Evolutionary conservation across 164 flowering plant species (phyloP), one percentile per base, ranked within the genome.

Genomic region (Piper longum): DNA sequence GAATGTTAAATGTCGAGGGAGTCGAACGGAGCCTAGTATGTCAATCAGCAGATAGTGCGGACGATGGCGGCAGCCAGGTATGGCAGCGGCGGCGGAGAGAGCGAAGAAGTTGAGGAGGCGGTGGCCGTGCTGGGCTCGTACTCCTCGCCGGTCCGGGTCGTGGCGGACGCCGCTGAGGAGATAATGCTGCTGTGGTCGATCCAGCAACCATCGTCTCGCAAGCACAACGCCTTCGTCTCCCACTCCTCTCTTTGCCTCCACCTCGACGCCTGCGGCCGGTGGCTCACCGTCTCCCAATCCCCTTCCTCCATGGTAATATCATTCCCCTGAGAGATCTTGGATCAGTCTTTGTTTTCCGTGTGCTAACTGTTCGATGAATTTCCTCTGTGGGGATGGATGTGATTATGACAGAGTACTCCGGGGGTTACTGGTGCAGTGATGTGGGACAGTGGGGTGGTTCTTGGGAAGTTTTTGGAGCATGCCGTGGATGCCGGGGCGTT

Each of bases 401-500:
- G n/a, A 9, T 57, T 12, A 8, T 56, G 16, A 55, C 63, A 86
- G 88, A 71, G 78, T 61, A 77, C 79, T 42, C 95, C 96, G 43
- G 96, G 98, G 54, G 98, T 91, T 7, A 91, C 96, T 41, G 98
- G 98, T 41, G 73, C 98, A 13, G 96, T 87, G 69, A 82, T 87
- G 95, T 91, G 98, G 98, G 98, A 88, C 72, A 88, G 96, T 74
- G 98, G 96, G 43, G 76, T 91, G 56, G 83, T 88, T 57, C 69
- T 91, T 64, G 98, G 78, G 41, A 91, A 91, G 79, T 87, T 88
- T 70, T 55, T 91, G 39, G 98, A 91, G 78, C 95, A 87, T 69
- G 77, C 95, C 41, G 91, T 83, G 26, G 91, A 86, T 63, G 71
- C 87, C 0, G 80, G 77, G 41, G 41, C 63, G 66, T 85, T 91